Evolutionary conservation across 352 stramenopile genomes (phyloP).

Genomic region (Globisporangium nagaii): DNA sequence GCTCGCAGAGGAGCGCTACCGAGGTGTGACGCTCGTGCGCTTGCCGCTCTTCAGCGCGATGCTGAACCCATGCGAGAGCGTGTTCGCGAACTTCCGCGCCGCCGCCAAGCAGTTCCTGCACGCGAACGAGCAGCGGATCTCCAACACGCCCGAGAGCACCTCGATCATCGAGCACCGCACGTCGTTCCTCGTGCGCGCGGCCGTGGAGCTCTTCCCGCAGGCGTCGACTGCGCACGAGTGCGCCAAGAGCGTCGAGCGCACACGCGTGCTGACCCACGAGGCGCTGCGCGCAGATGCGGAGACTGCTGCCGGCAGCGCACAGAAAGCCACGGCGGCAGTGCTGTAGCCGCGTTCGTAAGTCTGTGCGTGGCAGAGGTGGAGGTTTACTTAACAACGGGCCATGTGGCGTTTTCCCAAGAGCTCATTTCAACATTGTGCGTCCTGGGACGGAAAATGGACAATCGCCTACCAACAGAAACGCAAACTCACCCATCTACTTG

Average conservation of each 20-base stretch:
- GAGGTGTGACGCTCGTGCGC: conserved; percentile 5
- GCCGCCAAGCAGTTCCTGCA: conserved; percentile 10
- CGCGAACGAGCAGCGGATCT: background rate
- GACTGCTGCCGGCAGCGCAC: background rate
- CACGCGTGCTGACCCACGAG: background rate
- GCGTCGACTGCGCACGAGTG: conserved; percentile 1
- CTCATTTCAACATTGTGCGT: too few relatives aligned
- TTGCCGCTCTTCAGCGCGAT: background rate
- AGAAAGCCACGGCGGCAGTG: background rate
- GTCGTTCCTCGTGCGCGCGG: conserved; percentile 8
- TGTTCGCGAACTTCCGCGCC: conserved; percentile 5
- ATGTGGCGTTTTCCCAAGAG: too few relatives aligned
- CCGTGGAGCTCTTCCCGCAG: conserved; percentile 5
- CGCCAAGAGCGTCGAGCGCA: conserved; percentile 6
- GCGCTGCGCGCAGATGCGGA: conserved; percentile 1
- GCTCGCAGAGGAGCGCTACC: background rate
- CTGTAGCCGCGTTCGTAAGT: too few relatives aligned
- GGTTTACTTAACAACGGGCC: too few relatives aligned
- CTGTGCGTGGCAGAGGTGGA: too few relatives aligned
- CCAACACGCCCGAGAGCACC: background rate
- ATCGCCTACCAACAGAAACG: too few relatives aligned
- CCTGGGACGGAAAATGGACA: too few relatives aligned
- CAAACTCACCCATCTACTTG: too few relatives aligned
- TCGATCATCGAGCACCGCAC: conserved; percentile 14
- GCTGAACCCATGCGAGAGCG: conserved; percentile 9